A percentile compares a stretch with the other conserved stretches of the same genome.
phyloP scores from a whole-genome alignment of 441 rosid species.

The Pelargonium fulgidum region DNA sequence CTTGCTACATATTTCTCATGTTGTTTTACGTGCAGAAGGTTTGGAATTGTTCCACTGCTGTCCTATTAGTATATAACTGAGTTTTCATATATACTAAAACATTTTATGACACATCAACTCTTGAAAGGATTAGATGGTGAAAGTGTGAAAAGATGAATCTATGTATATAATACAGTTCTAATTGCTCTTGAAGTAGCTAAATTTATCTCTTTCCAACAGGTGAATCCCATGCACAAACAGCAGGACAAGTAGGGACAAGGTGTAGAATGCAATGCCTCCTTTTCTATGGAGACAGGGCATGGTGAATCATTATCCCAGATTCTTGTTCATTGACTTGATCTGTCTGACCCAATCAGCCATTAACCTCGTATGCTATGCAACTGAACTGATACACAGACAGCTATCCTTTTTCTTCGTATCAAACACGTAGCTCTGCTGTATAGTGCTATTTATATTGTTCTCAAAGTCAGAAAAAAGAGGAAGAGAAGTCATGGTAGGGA shows the following conservation, averaged over 20 bases:
- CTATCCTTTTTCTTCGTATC: too few relatives aligned
- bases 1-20: neutral
- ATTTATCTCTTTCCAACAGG: slow-evolving; percentile 27
- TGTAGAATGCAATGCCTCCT: slow-evolving; percentile 17
- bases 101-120: neutral
- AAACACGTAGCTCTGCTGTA: slow-evolving; percentile 28
- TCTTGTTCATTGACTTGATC: slow-evolving; percentile 13
- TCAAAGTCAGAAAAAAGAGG: neutral
- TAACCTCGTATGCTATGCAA: slow-evolving; percentile 8
- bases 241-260: slow-evolving; percentile 19
- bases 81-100: neutral
- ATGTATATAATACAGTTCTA: neutral
- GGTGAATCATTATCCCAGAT: slow-evolving; percentile 16
- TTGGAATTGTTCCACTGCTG: neutral
- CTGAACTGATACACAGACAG: too few relatives aligned
- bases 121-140: neutral
- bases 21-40: neutral
- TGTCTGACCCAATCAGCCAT: slow-evolving; percentile 24
- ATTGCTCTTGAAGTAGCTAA: slow-evolving; percentile 1
- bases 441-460: slow-evolving; percentile 25
- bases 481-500: slow-evolving; percentile 25
- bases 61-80: neutral
- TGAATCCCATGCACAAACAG: slow-evolving; percentile 19
- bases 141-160: too few relatives aligned
- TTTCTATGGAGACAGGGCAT: neutral